phyloP scores from a whole-genome alignment of 2,329 filamentous ascomycete species.

The Neofusicoccum cordaticola region DNA sequence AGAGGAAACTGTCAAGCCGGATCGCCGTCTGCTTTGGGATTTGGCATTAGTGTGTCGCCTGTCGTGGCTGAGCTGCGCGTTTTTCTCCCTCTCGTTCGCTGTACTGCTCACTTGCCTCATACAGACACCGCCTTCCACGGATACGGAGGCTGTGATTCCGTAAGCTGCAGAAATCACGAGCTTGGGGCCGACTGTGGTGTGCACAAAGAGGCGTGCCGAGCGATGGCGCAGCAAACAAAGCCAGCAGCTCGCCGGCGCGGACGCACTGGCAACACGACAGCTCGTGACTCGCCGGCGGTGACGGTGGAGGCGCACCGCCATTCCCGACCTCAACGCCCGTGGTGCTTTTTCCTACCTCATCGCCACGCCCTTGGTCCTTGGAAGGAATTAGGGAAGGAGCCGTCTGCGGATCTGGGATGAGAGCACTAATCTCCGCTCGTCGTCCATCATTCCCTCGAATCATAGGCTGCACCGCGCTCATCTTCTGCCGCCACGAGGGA shows the following conservation, averaged over 20 bases:
- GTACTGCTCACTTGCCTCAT: too few species aligned
- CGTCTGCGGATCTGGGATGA: too few species aligned
- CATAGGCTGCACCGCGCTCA: background rate
- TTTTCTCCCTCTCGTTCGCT: background rate
- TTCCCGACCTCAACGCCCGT: background rate
- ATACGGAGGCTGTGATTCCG: background rate
- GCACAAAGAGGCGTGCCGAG: background rate
- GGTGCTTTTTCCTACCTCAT: background rate
- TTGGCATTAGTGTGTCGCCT: background rate
- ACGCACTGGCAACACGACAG: background rate
- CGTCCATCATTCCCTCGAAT: background rate
- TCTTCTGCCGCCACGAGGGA: background rate
- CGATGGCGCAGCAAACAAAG: background rate
- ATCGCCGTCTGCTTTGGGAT: background rate
- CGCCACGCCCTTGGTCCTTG: too few species aligned
- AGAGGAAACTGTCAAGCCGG: background rate
- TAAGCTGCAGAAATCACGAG: background rate
- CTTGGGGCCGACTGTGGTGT: background rate
- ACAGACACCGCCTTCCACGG: background rate
- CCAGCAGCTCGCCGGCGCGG: background rate
- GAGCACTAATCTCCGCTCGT: too few species aligned
- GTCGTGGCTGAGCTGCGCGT: background rate
- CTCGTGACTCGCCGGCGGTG: conserved; percentile 1
- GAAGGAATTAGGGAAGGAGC: too few species aligned
- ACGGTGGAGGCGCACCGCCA: background rate